phyloP scores from a whole-genome alignment of 2,329 filamentous ascomycete genomes.

The Elsinoe necatrix region DNA sequence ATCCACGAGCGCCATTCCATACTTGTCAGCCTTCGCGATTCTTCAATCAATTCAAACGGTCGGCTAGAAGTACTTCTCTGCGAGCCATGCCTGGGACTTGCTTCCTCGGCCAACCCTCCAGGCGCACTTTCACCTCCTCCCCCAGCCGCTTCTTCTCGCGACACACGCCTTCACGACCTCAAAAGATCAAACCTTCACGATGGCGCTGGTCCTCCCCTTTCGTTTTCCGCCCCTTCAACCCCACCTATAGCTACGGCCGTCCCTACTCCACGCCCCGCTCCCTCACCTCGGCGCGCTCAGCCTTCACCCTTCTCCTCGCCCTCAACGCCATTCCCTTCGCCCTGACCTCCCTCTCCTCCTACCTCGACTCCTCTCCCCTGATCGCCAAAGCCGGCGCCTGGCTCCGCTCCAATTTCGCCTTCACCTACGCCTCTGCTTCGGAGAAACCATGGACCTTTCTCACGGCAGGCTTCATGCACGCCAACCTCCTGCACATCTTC shows the following conservation, averaged over 20 bases:
- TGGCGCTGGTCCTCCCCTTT: background rate
- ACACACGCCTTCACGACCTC: background rate
- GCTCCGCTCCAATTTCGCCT: constrained; percentile 11
- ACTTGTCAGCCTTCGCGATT: background rate
- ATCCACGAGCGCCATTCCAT: background rate
- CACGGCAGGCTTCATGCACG: constrained; percentile 13
- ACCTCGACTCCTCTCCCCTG: background rate
- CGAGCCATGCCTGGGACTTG: background rate
- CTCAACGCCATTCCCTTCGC: constrained; percentile 11
- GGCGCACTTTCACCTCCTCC: background rate
- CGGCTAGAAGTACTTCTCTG: background rate
- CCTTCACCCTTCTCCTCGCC: constrained; percentile 4
- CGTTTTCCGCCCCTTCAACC: background rate
- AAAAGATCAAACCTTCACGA: background rate
- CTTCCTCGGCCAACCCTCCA: background rate
- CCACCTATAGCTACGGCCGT: background rate
- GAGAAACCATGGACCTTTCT: constrained; percentile 9
- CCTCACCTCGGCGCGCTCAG: background rate
- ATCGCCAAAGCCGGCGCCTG: background rate
- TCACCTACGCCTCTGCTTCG: background rate
- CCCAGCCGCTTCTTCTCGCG: background rate
- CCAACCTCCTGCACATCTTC: constrained; percentile 5
- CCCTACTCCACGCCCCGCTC: background rate
- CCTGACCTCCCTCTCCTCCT: background rate
- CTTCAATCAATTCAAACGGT: background rate